Conservation (phyloP, 805 yeast genomes). For the Saturnispora silvae region DNA sequence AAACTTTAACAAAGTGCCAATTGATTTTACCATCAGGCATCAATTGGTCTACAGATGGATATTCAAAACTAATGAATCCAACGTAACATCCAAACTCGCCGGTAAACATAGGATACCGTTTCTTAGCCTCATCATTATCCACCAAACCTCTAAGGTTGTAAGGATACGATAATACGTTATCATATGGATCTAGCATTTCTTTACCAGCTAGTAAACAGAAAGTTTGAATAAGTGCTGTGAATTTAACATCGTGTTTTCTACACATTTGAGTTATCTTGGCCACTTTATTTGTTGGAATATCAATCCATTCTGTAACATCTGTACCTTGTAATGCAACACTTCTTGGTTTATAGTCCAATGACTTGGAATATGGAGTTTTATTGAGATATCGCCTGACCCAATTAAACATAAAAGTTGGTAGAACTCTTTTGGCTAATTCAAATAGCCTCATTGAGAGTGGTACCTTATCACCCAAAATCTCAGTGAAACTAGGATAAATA, state of each 20-base stretch:
- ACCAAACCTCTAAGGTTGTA: conserved; percentile 13
- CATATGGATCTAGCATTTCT: conserved; percentile 6
- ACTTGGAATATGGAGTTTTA: neutral
- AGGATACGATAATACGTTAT: conserved; percentile 13
- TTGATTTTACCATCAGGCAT: conserved; percentile 3
- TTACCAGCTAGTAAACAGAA: neutral
- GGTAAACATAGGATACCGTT: neutral
- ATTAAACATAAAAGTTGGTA: conserved; percentile 8
- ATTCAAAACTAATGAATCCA: conserved; percentile 1
- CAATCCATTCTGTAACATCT: conserved; percentile 7
- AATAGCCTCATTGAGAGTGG: neutral
- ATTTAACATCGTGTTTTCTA: conserved; percentile 1
- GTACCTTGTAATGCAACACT: neutral
- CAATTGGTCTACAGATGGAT: conserved; percentile 12
- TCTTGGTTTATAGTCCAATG: conserved; percentile 2
- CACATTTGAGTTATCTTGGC: neutral
- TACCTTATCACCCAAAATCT: conserved; percentile 1
- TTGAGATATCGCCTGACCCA: conserved; percentile 4
- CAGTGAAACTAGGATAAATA: conserved; percentile 2
- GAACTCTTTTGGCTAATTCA: neutral
- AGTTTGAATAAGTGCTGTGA: conserved; percentile 2
- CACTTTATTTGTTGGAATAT: neutral
- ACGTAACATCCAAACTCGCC: conserved; percentile 3
- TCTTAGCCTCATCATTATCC: neutral
- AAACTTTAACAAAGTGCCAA: conserved; percentile 6